phyloP scores from a whole-genome alignment of 805 yeast species.

The Torulaspora quercuum region DNA sequence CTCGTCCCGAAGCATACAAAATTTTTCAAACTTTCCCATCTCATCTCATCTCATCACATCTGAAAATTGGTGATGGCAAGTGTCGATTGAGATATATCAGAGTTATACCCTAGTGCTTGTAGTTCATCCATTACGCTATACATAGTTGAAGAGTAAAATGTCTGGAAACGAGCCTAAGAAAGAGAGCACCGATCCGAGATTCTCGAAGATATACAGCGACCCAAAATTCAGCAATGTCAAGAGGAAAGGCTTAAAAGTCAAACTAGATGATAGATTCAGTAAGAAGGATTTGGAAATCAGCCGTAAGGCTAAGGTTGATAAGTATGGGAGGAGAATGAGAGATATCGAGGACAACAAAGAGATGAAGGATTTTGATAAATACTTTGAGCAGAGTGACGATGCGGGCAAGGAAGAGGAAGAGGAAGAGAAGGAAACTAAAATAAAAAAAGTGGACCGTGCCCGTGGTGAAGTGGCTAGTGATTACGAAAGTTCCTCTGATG shows the following conservation, averaged over 20 bases:
- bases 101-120: too few relatives aligned
- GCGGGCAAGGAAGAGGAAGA: slow-evolving; percentile 26
- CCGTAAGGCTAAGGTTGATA: slow-evolving; percentile 64
- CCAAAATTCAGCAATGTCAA: slow-evolving; percentile 82
- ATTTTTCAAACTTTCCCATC: slow-evolving; percentile 26
- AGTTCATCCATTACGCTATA: too few relatives aligned
- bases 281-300: slow-evolving; percentile 58
- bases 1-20: slow-evolving; percentile 10
- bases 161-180: too few relatives aligned
- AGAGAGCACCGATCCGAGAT: slow-evolving; percentile 64
- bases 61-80: too few relatives aligned
- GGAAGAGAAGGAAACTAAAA: slow-evolving; percentile 16
- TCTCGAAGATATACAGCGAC: slow-evolving; percentile 73
- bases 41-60: slow-evolving; percentile 24
- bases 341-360: slow-evolving; percentile 36
- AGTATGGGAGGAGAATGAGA: slow-evolving; percentile 75
- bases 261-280: slow-evolving; percentile 83
- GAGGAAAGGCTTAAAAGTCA: slow-evolving; percentile 64
- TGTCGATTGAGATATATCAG: too few relatives aligned
- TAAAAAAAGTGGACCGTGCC: slow-evolving; percentile 49
- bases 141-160: too few relatives aligned
- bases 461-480: slow-evolving; percentile 60
- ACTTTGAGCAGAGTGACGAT: slow-evolving; percentile 49
- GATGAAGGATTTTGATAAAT: slow-evolving; percentile 56
- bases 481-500: slow-evolving; percentile 42